Conservation (phyloP, 2,329 filamentous ascomycete genomes). For the Sclerotinia subarctica region DNA sequence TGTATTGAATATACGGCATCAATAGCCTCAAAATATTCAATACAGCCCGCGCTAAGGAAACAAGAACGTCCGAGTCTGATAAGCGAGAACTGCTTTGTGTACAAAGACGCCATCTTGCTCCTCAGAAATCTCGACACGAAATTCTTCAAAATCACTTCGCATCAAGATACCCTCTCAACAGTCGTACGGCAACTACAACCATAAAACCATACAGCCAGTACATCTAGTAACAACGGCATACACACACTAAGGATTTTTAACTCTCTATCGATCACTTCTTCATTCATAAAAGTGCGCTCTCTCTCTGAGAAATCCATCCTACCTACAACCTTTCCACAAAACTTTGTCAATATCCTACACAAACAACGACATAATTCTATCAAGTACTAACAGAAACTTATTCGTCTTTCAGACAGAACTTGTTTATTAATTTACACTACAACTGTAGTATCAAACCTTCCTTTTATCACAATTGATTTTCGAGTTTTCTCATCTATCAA, state of each 20-base stretch:
- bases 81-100: neutral
- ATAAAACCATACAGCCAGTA: neutral
- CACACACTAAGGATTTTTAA: neutral
- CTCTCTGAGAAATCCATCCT: neutral
- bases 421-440: neutral
- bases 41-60: neutral
- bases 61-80: neutral
- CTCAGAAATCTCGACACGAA: neutral
- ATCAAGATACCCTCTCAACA: neutral
- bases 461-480: neutral
- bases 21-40: conserved; percentile 11
- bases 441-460: neutral
- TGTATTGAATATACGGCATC: neutral
- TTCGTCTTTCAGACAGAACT: neutral
- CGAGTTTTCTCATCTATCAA: no score
- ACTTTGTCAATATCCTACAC: neutral
- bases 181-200: neutral
- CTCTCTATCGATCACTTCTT: neutral
- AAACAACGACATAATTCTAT: neutral
- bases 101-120: neutral
- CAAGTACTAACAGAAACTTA: neutral
- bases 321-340: neutral
- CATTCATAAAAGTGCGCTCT: neutral
- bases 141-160: neutral
- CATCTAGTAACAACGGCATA: neutral